Evolutionary conservation across 2,329 filamentous ascomycete species (phyloP), one percentile per base, ranked within the genome.

Genomic region (Epichloe brachyelytri): DNA sequence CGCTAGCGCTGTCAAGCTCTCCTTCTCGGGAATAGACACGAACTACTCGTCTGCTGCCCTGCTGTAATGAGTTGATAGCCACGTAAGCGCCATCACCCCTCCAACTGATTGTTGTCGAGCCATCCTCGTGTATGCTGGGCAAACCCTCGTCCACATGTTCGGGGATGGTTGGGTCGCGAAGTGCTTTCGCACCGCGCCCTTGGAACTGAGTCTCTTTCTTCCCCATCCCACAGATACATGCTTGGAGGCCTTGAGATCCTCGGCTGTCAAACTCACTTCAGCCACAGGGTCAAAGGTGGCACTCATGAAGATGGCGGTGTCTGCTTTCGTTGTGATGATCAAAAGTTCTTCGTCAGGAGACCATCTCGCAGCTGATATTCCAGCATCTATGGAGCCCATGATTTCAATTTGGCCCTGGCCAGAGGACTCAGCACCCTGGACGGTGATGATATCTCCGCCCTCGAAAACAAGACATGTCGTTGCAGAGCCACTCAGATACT

Each of bases 121-220:
- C 76, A 64, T 93, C 81, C 59, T 98, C 93, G n/a, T 77, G 71
- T 7, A 74, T 61, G 61, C 88, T 94, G 15, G 90, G 70, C 7
- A 80, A 71, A 40, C 93, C 93, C 63, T 90, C 80, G 61, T 97
- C 93, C 17, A 96, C 79, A 63, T 84, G 87, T 65, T 97, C 90
- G 0, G 93, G 93, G 58, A 98, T 87, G 10, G 93, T 98, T 15
- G 93, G 93, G 66, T 98, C 93, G 50, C 88, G 80, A 56, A 97
- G 73, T 19, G 89, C 89, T 69, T 81, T 82, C 52, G 90, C 91
- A 55, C 90, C 82, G 61, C 87, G 88, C 48, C 93, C 93, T 63
- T 96, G 87, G 66, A 98, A 98, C 65, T 98, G 93, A 0, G 93
- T 98, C 69, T 98, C 93, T 64, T 86, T 88, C 72, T 97, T 97